A percentile compares a stretch with the other conserved stretches of the same genome.
Conservation (phyloP, 108 stramenopile species). For the Conticribra guillardii region DNA sequence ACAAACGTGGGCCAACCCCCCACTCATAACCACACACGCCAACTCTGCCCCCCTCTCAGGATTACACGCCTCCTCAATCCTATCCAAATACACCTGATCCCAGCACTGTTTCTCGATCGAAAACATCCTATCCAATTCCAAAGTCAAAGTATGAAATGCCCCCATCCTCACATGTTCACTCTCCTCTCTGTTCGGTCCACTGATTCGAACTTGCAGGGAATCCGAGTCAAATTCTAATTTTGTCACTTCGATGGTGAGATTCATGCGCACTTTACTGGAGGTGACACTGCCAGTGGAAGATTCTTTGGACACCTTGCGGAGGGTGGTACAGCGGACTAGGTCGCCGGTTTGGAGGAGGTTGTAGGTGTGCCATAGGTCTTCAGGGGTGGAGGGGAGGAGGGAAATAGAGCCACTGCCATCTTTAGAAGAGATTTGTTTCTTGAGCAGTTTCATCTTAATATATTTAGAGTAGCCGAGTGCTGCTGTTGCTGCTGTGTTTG, state of each 20-base stretch:
- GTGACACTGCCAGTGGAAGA: slow-evolving; percentile 89
- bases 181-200: slow-evolving; percentile 81
- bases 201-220: slow-evolving; percentile 82
- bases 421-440: slow-evolving; percentile 81
- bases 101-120: slow-evolving; percentile 92
- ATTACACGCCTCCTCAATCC: slow-evolving; percentile 89
- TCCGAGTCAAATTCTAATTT: slow-evolving; percentile 93
- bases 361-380: slow-evolving; percentile 98
- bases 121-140: slow-evolving; percentile 90
- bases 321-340: slow-evolving; percentile 88
- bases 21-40: slow-evolving; percentile 92
- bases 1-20: slow-evolving; percentile 93
- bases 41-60: slow-evolving; percentile 92
- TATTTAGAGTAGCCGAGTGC: too few relatives aligned
- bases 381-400: slow-evolving; percentile 90
- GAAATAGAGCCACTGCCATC: slow-evolving; percentile 86
- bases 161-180: slow-evolving; percentile 91
- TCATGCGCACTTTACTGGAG: slow-evolving; percentile 86
- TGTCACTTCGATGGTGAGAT: slow-evolving; percentile 90
- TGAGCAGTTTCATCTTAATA: slow-evolving; percentile 72
- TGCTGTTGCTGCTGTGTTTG: too few relatives aligned
- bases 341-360: slow-evolving; percentile 91
- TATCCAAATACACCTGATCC: slow-evolving; percentile 94
- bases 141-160: slow-evolving; percentile 93
- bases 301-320: slow-evolving; percentile 95